phyloP scores from a whole-genome alignment of 1,284 basidiomycete genomes.

The Veloporphyrellus conicus region DNA sequence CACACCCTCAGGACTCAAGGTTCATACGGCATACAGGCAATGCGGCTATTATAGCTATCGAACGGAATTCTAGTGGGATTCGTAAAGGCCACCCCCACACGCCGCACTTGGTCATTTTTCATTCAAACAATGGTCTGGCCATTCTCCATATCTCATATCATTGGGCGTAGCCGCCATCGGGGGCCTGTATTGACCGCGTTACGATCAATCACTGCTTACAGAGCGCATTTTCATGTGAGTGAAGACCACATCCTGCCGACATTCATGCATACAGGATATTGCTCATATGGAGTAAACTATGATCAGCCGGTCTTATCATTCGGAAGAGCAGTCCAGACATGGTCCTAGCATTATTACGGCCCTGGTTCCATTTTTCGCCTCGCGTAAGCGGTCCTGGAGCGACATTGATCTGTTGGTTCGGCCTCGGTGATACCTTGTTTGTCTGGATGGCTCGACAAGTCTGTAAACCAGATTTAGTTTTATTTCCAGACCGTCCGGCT shows the following conservation, averaged over 20 bases:
- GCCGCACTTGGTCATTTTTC: conserved; percentile 25
- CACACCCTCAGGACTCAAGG: conserved; percentile 3
- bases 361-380: conserved; percentile 2
- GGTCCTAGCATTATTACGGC: neutral
- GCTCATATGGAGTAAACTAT: conserved; percentile 12
- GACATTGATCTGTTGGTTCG: neutral
- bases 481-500: conserved; percentile 1
- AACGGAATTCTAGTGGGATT: conserved; percentile 17
- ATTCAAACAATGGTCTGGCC: conserved; percentile 18
- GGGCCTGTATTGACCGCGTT: conserved; percentile 7
- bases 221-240: conserved; percentile 11
- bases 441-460: neutral
- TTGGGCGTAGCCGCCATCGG: conserved; percentile 5
- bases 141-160: conserved; percentile 16
- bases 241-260: neutral
- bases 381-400: conserved; percentile 7
- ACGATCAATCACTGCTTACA: conserved; percentile 5
- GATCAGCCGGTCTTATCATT: conserved; percentile 4
- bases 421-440: conserved; percentile 18
- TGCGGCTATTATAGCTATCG: conserved; percentile 26
- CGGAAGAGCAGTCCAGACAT: neutral
- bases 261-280: neutral
- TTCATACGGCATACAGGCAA: conserved; percentile 10
- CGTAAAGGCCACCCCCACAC: conserved; percentile 8
- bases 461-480: conserved; percentile 7